Evolutionary conservation across 1,284 basidiomycete species (phyloP).

Genomic region (Entoloma clypeatum): DNA sequence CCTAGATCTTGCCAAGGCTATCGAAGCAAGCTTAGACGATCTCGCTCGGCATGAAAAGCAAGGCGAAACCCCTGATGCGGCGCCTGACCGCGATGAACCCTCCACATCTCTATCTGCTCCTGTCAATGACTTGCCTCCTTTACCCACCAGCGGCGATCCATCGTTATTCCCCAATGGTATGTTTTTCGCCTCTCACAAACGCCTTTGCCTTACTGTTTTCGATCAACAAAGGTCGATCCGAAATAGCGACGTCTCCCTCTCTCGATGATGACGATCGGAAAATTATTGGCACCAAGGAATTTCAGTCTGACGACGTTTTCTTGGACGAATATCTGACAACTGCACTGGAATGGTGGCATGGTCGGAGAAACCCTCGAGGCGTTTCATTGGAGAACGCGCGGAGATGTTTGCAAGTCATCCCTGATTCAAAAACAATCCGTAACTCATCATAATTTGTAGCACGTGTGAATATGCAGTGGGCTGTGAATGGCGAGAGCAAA

Average conservation of each 20-base stretch:
- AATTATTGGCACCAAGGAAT: conserved; percentile 67
- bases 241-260: background rate
- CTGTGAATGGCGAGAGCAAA: conserved; percentile 82
- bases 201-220: too few species aligned
- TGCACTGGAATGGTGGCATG: conserved; percentile 74
- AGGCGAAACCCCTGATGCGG: background rate
- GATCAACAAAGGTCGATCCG: too few species aligned
- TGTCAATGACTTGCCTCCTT: background rate
- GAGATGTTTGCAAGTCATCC: conserved; percentile 62
- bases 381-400: conserved; percentile 58
- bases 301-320: conserved; percentile 51
- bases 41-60: background rate
- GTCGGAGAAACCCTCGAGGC: conserved; percentile 60
- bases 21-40: conserved; percentile 60
- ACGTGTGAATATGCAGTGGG: conserved; percentile 75
- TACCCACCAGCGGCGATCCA: too few species aligned
- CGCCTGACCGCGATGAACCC: background rate
- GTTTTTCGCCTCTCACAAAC: too few species aligned
- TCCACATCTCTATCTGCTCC: background rate
- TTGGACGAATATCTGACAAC: conserved; percentile 57
- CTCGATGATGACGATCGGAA: conserved; percentile 25
- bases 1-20: conserved; percentile 62
- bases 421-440: conserved; percentile 8
- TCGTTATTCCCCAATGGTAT: too few species aligned
- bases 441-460: conserved; percentile 32